Percentiles rank a stretch among this genome's conserved stretches.
Evolutionary conservation across 1,284 basidiomycete genomes (phyloP).

Genomic region (Vanrija sp.): DNA sequence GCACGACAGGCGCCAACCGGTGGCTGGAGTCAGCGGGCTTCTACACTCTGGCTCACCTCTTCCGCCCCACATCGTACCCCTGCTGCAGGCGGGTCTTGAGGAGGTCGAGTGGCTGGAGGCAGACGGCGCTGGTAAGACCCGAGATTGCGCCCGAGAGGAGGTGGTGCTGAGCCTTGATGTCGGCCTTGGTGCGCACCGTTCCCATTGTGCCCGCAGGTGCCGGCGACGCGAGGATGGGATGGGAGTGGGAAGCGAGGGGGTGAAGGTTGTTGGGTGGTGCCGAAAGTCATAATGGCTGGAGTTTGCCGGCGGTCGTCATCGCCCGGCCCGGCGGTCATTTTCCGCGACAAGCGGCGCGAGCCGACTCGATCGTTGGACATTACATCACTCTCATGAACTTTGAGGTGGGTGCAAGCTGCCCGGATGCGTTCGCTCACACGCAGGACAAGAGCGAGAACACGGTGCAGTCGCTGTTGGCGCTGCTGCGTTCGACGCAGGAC

Average conservation of each 20-base stretch:
- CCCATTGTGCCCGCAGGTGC: not conserved
- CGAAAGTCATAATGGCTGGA: not conserved
- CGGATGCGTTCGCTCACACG: not conserved
- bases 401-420: constrained; percentile 1
- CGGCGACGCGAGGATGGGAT: not conserved
- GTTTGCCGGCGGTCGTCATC: constrained; percentile 5
- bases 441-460: constrained; percentile 22
- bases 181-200: not conserved
- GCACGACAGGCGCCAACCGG: constrained; percentile 26
- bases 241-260: not conserved
- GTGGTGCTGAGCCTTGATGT: constrained; percentile 43
- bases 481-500: constrained; percentile 36
- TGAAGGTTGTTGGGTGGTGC: not conserved
- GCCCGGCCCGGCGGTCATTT: not conserved
- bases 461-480: constrained; percentile 36
- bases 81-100: constrained; percentile 85
- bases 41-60: constrained; percentile 16
- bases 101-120: constrained; percentile 61
- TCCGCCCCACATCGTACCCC: constrained; percentile 30
- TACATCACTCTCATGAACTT: constrained; percentile 13
- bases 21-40: constrained; percentile 19
- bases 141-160: constrained; percentile 46
- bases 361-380: constrained; percentile 3
- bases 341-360: not conserved
- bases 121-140: constrained; percentile 45